Percentiles rank a stretch among this genome's conserved stretches.
Evolutionary conservation across 345 rosid species (phyloP).

Genomic region (Ceriops zippeliana): DNA sequence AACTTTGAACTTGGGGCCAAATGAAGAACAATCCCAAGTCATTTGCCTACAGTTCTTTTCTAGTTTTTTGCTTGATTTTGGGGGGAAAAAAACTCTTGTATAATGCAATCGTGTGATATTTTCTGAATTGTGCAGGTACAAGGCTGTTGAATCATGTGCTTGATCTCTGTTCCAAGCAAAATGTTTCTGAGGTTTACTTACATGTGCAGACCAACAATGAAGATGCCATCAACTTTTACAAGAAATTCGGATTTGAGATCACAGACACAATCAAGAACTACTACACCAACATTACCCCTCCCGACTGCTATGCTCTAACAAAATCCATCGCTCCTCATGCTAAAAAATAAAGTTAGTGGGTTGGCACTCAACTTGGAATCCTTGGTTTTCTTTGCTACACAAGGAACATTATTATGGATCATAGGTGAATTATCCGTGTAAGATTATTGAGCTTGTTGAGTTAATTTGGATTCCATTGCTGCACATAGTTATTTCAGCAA

Average conservation of each 20-base stretch:
- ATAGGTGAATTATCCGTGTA: conserved; percentile 11
- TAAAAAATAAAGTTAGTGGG: conserved; percentile 41
- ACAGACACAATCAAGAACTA: conserved; percentile 81
- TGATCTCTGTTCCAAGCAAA: conserved; percentile 69
- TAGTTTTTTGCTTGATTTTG: neutral
- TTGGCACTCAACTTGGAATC: neutral
- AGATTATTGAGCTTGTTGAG: conserved; percentile 12
- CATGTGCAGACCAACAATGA: conserved; percentile 97
- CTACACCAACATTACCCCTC: conserved; percentile 77
- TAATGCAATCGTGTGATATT: neutral
- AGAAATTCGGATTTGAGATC: conserved; percentile 87
- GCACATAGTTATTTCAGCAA: conserved; percentile 12
- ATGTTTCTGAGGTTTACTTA: conserved; percentile 77
- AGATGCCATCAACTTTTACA: conserved; percentile 91
- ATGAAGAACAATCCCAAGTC: neutral
- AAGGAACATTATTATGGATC: conserved; percentile 7
- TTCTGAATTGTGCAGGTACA: conserved; percentile 54
- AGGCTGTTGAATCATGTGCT: conserved; percentile 82
- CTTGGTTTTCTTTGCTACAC: conserved; percentile 5
- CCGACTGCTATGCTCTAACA: conserved; percentile 75
- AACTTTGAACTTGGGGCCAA: neutral
- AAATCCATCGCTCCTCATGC: conserved; percentile 51
- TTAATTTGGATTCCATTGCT: conserved; percentile 11
- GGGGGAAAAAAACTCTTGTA: conserved; percentile 9
- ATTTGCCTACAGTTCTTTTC: neutral